phyloP scores from a whole-genome alignment of 2,329 filamentous ascomycete species.

The Arthrobotrys sinensis region DNA sequence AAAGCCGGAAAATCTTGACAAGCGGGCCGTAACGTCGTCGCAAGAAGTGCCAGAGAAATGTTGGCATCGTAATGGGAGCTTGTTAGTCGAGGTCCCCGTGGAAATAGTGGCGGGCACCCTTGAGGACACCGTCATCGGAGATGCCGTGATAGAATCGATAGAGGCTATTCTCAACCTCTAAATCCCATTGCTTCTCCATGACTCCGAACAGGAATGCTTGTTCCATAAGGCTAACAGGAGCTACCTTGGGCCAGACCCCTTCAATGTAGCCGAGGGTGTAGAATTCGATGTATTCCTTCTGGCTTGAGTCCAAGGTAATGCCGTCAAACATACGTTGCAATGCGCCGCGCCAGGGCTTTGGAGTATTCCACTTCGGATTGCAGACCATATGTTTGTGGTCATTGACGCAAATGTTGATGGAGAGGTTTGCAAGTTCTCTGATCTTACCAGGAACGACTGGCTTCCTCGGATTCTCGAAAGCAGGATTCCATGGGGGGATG shows the following conservation, averaged over 20 bases:
- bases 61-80: not conserved
- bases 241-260: not conserved
- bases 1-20: too few relatives aligned
- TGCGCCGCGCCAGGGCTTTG: slow-evolving; percentile 39
- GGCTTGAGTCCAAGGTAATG: not conserved
- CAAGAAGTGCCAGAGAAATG: not conserved
- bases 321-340: slow-evolving; percentile 24
- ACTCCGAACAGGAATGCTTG: slow-evolving; percentile 40
- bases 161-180: slow-evolving; percentile 19
- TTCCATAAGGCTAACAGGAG: slow-evolving; percentile 5
- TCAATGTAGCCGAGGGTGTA: slow-evolving; percentile 36
- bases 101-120: slow-evolving; percentile 17
- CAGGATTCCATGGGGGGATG: slow-evolving; percentile 12
- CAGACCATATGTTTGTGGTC: slow-evolving; percentile 7
- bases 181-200: slow-evolving; percentile 37
- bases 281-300: slow-evolving; percentile 18
- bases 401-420: not conserved
- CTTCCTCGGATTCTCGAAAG: slow-evolving; percentile 12
- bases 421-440: not conserved
- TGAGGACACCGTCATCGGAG: slow-evolving; percentile 26
- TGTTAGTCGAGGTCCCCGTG: not conserved
- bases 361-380: slow-evolving; percentile 9
- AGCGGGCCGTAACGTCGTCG: too few relatives aligned
- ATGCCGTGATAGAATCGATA: slow-evolving; percentile 30
- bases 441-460: not conserved